Evolutionary conservation across 2,329 filamentous ascomycete species (phyloP).

Genomic region (Neofusicoccum sp.): DNA sequence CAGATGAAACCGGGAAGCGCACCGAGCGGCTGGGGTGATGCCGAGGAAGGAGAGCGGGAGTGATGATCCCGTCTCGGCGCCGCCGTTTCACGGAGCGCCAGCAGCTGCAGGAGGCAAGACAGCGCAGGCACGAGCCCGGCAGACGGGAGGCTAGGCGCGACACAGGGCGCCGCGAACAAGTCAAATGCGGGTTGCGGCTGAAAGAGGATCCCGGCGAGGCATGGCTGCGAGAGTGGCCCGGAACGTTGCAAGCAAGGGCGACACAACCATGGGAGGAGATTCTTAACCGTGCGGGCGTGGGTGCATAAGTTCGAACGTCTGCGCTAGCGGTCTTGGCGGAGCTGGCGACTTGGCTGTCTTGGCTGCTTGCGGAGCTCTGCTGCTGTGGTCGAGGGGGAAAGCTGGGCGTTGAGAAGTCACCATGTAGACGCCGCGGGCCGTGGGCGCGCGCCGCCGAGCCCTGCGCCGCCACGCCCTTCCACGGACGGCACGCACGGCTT

Average conservation of each 20-base stretch:
- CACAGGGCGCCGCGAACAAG: too few relatives aligned
- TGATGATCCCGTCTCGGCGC: too few relatives aligned
- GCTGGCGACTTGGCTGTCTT: slow-evolving; percentile 13
- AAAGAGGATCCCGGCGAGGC: too few relatives aligned
- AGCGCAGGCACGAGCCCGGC: too few relatives aligned
- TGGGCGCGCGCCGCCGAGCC: neutral
- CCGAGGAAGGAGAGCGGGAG: too few relatives aligned
- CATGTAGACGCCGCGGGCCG: neutral
- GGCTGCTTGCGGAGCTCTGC: neutral
- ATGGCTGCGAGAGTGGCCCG: neutral
- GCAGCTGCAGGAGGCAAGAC: too few relatives aligned
- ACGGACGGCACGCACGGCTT: neutral
- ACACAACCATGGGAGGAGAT: neutral
- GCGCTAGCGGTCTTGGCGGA: slow-evolving; percentile 17
- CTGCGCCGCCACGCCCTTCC: neutral
- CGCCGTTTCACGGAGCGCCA: too few relatives aligned
- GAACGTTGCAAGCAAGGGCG: slow-evolving; percentile 1
- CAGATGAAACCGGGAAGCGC: too few relatives aligned
- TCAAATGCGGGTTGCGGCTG: too few relatives aligned
- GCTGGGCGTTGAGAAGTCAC: neutral
- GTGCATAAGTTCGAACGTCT: slow-evolving; percentile 21
- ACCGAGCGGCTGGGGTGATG: too few relatives aligned
- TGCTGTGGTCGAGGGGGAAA: neutral
- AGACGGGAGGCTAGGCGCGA: too few relatives aligned
- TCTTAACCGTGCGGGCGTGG: neutral